A percentile compares a stretch with the other conserved stretches of the same genome.
These are phyloP conservation scores for Schizonepeta tenuifolia DNA, from an alignment of 257 asterid genomes.

Conservation along the genomic window DNA sequence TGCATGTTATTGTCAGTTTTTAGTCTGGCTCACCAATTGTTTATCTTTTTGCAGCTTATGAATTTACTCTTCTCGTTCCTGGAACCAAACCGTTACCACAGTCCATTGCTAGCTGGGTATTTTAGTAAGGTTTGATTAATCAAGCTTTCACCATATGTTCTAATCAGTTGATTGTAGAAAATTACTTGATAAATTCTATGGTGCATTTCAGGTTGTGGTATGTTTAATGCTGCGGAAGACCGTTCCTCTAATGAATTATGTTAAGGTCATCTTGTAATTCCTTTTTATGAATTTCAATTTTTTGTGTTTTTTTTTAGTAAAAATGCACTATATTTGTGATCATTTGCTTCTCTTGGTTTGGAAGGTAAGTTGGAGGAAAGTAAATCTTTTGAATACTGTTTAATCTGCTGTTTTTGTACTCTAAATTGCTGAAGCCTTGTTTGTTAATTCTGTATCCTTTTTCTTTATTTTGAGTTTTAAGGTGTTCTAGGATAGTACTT, in stretches of 20 bases:
- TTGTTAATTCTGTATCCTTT: background rate
- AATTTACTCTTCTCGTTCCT: conserved; percentile 88
- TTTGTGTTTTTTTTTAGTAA: conserved; percentile 15
- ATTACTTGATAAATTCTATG: conserved; percentile 37
- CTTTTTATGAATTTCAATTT: background rate
- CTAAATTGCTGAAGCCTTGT: conserved; percentile 16
- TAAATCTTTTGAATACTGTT: conserved; percentile 14
- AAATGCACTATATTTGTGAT: conserved; percentile 1
- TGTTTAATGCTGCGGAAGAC: conserved; percentile 95
- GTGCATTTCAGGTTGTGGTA: conserved; percentile 75
- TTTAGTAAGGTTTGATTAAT: conserved; percentile 78
- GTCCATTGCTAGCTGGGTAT: conserved; percentile 93
- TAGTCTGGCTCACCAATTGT: conserved; percentile 26
- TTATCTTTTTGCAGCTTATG: conserved; percentile 76
- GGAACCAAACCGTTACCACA: conserved; percentile 86
- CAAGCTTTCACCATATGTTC: conserved; percentile 22
- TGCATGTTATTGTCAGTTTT: conserved; percentile 22
- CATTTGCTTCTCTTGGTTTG: conserved; percentile 1
- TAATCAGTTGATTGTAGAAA: conserved; percentile 30
- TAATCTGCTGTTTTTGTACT: background rate
- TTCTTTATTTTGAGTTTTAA: no score
- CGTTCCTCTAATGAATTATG: conserved; percentile 80
- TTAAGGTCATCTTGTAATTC: conserved; percentile 60
- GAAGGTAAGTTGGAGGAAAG: conserved; percentile 15
- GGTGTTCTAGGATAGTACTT: no score